Conservation (phyloP, 148 eudicot genomes). For the Rhododendron henanense region DNA sequence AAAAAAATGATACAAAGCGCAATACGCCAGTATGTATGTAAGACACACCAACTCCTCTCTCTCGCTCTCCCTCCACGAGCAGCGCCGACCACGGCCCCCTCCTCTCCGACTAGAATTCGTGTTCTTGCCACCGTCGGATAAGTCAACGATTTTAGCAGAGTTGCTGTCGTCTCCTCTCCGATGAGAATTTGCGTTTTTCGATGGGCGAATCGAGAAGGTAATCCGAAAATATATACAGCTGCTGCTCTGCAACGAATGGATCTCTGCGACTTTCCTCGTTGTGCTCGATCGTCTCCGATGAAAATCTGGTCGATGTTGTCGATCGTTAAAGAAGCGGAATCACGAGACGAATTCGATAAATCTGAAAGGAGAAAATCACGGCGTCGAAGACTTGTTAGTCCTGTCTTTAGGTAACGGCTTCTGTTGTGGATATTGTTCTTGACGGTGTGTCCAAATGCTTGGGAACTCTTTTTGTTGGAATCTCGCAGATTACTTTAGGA, state of each 20-base stretch:
- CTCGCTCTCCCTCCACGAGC: no score
- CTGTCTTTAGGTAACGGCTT: no score
- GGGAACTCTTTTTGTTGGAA: neutral
- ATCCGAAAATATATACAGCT: slow-evolving; percentile 15
- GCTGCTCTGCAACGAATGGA: neutral
- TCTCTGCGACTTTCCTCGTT: neutral
- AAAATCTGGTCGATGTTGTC: slow-evolving; percentile 46
- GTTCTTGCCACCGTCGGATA: neutral
- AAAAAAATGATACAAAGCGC: no score
- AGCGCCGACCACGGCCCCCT: no score
- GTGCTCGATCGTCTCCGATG: slow-evolving; percentile 39
- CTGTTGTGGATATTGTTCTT: no score
- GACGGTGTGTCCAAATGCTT: neutral
- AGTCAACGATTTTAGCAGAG: no score
- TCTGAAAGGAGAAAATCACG: neutral
- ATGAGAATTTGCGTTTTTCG: neutral
- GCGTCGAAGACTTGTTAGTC: slow-evolving; percentile 1
- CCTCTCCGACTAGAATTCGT: no score
- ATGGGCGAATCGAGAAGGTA: slow-evolving; percentile 29
- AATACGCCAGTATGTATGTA: no score
- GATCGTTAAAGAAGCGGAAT: slow-evolving; percentile 22
- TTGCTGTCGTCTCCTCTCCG: no score
- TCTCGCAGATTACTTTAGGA: no score
- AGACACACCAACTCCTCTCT: no score
- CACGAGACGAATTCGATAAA: neutral